Evolutionary conservation across 2,329 filamentous ascomycete genomes (phyloP), one percentile per base, ranked within the genome.

Genomic region (Fusarium sp.): DNA sequence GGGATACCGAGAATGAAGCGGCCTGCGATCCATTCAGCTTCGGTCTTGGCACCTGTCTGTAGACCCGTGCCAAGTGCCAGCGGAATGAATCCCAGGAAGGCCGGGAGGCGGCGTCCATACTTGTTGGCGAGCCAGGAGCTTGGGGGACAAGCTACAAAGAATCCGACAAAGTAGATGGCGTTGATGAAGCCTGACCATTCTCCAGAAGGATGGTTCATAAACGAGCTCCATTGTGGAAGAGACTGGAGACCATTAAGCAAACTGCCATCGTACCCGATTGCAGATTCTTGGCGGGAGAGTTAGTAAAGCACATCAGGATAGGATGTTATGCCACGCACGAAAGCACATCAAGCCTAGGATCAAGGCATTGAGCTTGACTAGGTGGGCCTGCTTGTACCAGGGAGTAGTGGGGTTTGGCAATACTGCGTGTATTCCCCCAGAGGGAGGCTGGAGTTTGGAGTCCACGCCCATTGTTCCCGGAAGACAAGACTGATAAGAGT

Each of bases 181-280:
- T 62, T 62, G 13, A 62, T 62, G 41, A 62, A 62, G 5, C 58
- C 58, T 0, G 58, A 62, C 58, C 58, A 62, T 62, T 62, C 58
- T 1, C 58, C 58, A 2, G 48, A 20, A 3, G 58, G 58, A 15
- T 62, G 37, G 3, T 46, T 23, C 58, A 62, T 62, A 18, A 62
- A 62, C 1, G 37, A n/a, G 25, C 20, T 62, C 36, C 50, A 62
- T 33, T 62, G 58, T 0, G 58, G 58, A 10, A 62, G 58, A 1
- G 58, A 62, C 31, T 62, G 58, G 0, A 62, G 57, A 3, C 56
- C 58, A 15, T 62, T 62, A 1, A 62, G 36, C 2, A 62, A 35
- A 45, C 58, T 62, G 2, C 58, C 58, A 6, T 62, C 58, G 6
- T 62, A 62, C 5, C 58, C 58, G 18, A 62, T 47, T 2, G 57